Percentiles rank a stretch among this genome's conserved stretches.
phyloP scores from a whole-genome alignment of 208 protist species.

The Jaenimonas drosophilae region DNA sequence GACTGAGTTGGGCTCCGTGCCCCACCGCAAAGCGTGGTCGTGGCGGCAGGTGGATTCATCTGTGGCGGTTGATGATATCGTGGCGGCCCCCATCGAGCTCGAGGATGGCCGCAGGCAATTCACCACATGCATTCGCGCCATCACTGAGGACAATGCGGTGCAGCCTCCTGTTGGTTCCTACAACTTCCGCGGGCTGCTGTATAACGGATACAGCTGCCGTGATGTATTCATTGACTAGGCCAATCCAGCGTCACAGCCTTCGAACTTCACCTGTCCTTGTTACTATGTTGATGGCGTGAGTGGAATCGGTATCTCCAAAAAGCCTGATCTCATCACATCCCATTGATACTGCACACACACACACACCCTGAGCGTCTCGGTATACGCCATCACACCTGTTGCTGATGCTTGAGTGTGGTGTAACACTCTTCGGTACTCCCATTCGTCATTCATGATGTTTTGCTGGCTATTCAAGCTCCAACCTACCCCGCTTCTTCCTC shows the following conservation, averaged over 20 bases:
- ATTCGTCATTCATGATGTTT: too few species aligned
- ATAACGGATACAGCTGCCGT: constrained; percentile 30
- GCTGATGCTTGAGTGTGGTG: too few species aligned
- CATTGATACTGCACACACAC: too few species aligned
- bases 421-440: too few species aligned
- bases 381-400: too few species aligned
- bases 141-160: constrained; percentile 19
- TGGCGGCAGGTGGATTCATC: constrained; percentile 22
- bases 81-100: constrained; percentile 7
- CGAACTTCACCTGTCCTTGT: too few species aligned
- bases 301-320: too few species aligned
- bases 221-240: constrained; percentile 11
- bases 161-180: constrained; percentile 12
- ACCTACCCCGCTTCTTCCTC: too few species aligned
- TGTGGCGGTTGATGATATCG: constrained; percentile 16
- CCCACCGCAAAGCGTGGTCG: constrained; percentile 22
- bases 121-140: constrained; percentile 16
- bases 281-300: too few species aligned
- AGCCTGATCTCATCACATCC: too few species aligned
- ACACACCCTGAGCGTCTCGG: too few species aligned
- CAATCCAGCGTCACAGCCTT: neutral
- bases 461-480: too few species aligned
- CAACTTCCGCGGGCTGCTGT: constrained; percentile 27
- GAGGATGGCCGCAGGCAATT: constrained; percentile 9
- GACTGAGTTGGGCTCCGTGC: neutral